Conservation (phyloP, 148 eudicot species). For the Silene uniflora region DNA sequence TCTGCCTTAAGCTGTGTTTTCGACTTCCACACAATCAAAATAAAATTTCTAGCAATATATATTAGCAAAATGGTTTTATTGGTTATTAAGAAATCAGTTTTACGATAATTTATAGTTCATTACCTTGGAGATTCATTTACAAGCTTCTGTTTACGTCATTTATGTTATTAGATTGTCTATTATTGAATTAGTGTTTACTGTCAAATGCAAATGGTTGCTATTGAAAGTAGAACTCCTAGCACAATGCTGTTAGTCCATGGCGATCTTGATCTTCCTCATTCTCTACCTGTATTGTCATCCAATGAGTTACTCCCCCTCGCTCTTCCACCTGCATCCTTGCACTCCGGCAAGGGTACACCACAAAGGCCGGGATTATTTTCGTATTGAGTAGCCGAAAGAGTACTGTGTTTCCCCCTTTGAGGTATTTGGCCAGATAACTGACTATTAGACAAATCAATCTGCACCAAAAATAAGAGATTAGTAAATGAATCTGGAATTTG, state of each 20-base stretch:
- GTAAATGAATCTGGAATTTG: conserved; percentile 87
- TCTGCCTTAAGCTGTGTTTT: too few species aligned
- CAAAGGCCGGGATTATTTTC: conserved; percentile 88
- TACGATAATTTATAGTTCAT: too few species aligned
- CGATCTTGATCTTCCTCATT: too few species aligned
- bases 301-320: conserved; percentile 23
- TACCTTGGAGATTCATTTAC: too few species aligned
- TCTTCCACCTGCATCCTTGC: conserved; percentile 25
- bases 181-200: too few species aligned
- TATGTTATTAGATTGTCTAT: too few species aligned
- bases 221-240: conserved; percentile 62
- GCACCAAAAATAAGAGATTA: conserved; percentile 81
- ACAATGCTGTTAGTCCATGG: conserved; percentile 70
- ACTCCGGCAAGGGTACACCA: conserved; percentile 86
- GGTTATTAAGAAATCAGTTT: too few species aligned
- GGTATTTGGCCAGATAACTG: conserved; percentile 85
- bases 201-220: conserved; percentile 58
- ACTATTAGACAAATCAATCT: conserved; percentile 82
- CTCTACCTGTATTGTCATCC: conserved; percentile 27
- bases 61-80: too few species aligned
- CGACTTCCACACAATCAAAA: too few species aligned
- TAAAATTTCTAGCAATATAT: too few species aligned
- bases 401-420: conserved; percentile 79
- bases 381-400: conserved; percentile 84
- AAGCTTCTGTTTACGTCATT: too few species aligned